Evolutionary conservation across 371 early-diverging fungal species (phyloP).

Genomic region (Smittium mucronatum): DNA sequence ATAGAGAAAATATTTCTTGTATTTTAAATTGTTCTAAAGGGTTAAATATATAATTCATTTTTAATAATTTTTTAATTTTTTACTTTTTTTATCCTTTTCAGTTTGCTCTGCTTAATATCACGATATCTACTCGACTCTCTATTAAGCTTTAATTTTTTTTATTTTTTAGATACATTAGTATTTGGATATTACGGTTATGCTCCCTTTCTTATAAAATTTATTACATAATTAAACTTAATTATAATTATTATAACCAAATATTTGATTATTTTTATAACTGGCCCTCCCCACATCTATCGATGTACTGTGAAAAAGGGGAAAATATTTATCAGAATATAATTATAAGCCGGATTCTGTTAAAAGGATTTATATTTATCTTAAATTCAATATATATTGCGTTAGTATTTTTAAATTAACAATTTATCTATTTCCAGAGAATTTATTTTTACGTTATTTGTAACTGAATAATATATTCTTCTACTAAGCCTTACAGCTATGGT

Average conservation of each 20-base stretch:
- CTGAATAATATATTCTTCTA: conserved; percentile 7
- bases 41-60: conserved; percentile 29
- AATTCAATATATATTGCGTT: conserved; percentile 11
- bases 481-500: neutral
- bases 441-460: neutral
- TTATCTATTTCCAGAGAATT: conserved; percentile 5
- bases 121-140: neutral
- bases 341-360: neutral
- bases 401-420: conserved; percentile 5
- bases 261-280: too few species aligned
- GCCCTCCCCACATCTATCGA: too few species aligned
- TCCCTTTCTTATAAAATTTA: too few species aligned
- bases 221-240: too few species aligned
- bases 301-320: too few species aligned
- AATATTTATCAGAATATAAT: conserved; percentile 4
- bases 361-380: conserved; percentile 1
- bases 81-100: conserved; percentile 10
- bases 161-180: neutral
- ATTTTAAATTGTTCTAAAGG: conserved; percentile 28
- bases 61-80: conserved; percentile 16
- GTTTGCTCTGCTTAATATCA: neutral
- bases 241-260: too few species aligned
- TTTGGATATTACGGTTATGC: neutral
- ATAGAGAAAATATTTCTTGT: conserved; percentile 14
- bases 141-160: neutral